Evolutionary conservation across 257 asterid species (phyloP).

Genomic region (Lycium ferocissimum): DNA sequence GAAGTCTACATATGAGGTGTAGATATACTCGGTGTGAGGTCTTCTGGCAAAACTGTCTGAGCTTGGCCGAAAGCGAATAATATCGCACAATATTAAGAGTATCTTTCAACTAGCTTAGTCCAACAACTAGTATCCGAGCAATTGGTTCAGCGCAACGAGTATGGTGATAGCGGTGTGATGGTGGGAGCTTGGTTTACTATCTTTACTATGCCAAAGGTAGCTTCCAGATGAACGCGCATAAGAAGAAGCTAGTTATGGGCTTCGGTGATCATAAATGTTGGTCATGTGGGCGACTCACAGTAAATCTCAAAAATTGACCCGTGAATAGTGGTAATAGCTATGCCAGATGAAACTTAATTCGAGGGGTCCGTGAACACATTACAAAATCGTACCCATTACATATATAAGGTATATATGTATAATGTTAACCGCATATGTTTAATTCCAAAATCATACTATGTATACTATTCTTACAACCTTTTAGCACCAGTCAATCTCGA

Average conservation of each 20-base stretch:
- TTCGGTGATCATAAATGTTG: no score
- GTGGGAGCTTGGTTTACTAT: not conserved
- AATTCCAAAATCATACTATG: not conserved
- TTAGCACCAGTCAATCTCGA: not conserved
- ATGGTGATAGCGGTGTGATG: not conserved
- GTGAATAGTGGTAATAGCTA: not conserved
- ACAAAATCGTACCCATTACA: not conserved
- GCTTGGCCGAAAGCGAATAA: not conserved
- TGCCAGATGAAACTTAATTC: not conserved
- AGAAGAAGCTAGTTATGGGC: no score
- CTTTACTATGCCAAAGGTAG: no score
- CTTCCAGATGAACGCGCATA: no score
- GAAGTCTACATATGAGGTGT: no score
- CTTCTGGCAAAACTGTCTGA: not conserved
- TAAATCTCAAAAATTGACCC: not conserved
- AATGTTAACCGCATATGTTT: no score
- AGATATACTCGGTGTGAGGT: not conserved
- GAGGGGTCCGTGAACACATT: not conserved
- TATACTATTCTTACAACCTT: not conserved
- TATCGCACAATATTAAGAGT: not conserved
- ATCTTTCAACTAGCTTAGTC: not conserved
- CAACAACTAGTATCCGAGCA: not conserved
- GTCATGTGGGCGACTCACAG: not conserved
- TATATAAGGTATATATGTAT: no score
- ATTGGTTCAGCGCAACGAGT: not conserved